These are phyloP conservation scores for Pseudisothecium myosuroides DNA, from an alignment of 225 moss, liverwort and hornwort genomes.

Conservation along the genomic window DNA sequence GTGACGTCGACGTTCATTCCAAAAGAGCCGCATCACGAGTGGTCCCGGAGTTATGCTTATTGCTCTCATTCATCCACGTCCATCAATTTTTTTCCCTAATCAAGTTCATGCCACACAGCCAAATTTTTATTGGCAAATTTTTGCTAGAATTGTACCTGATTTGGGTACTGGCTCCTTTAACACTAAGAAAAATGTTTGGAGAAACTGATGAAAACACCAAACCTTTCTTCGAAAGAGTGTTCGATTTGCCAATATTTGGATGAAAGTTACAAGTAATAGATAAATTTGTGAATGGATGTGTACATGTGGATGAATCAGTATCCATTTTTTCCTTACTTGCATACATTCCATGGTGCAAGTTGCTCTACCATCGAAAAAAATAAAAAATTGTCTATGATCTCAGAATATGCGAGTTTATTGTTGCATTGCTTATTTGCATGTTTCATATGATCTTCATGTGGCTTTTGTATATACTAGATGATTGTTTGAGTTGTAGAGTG, in stretches of 20 bases:
- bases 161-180: not conserved
- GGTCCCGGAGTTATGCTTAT: not conserved
- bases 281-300: too few relatives aligned
- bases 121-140: not conserved
- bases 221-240: too few relatives aligned
- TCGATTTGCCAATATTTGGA: not conserved
- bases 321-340: not conserved
- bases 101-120: not conserved
- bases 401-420: accelerated
- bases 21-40: not conserved
- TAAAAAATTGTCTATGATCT: not conserved
- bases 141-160: not conserved
- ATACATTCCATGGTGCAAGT: accelerated
- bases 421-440: not conserved
- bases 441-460: not conserved
- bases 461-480: not conserved
- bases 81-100: not conserved
- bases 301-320: not conserved
- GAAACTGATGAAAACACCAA: accelerated
- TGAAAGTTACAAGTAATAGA: not conserved
- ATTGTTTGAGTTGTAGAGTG: not conserved
- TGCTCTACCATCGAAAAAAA: accelerated
- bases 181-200: not conserved
- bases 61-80: not conserved
- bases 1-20: not conserved